Evolutionary conservation across 305 asterid genomes (phyloP).

Genomic region (Euphrasia arctica): DNA sequence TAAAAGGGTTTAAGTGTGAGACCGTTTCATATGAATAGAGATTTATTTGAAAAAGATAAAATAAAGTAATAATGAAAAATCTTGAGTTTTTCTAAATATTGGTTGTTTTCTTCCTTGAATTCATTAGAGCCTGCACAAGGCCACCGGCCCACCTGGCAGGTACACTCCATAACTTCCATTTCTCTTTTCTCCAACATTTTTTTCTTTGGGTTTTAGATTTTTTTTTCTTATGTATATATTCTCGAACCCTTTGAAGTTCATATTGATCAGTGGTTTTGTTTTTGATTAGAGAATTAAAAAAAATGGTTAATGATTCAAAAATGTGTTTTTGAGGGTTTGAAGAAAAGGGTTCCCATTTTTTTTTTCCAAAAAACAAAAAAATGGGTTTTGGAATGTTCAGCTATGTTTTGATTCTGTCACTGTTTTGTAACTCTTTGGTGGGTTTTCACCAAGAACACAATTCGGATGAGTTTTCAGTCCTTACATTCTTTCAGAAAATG

Average conservation of each 20-base stretch:
- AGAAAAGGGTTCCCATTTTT: conserved; percentile 16
- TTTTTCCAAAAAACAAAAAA: conserved; percentile 3
- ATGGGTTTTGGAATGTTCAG: conserved; percentile 60
- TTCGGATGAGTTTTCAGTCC: conserved; percentile 68
- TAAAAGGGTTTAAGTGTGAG: too few relatives aligned
- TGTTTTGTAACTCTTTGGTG: conserved; percentile 49
- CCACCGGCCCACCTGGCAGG: background rate
- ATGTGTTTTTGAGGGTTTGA: conserved; percentile 25
- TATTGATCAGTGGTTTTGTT: conserved; percentile 15
- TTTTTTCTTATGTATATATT: conserved; percentile 3
- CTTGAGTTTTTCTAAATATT: too few relatives aligned
- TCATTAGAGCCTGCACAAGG: conserved; percentile 34
- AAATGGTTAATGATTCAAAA: conserved; percentile 26
- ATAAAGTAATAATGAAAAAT: too few relatives aligned
- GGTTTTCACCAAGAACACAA: conserved; percentile 54
- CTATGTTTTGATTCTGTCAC: conserved; percentile 46
- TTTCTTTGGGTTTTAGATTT: conserved; percentile 8
- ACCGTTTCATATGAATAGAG: background rate
- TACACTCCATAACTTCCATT: conserved; percentile 16
- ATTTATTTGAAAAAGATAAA: too few relatives aligned
- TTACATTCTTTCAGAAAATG: conserved; percentile 46
- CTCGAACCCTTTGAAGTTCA: background rate
- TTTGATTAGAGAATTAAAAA: conserved; percentile 19
- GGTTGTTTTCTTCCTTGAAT: conserved; percentile 39
- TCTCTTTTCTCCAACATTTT: conserved; percentile 13